Evolutionary conservation across 2,329 filamentous ascomycete species (phyloP), one percentile per base, ranked within the genome.

Genomic region (Emericellopsis atlantica): DNA sequence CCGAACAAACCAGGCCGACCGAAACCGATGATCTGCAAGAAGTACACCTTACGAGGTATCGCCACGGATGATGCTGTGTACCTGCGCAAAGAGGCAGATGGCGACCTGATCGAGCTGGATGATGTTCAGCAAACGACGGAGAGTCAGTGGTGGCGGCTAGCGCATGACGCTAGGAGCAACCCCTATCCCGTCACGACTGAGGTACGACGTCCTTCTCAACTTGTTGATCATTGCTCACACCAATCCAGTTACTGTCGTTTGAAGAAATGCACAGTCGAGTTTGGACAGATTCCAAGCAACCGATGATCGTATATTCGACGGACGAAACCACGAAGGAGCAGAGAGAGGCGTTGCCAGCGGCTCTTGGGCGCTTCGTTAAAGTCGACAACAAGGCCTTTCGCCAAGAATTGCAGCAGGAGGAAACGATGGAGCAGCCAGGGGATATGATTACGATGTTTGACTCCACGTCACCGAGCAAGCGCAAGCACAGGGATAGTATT

Each of bases 301-400:
- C 67, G 0, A 49, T 74, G 15, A 49, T 77, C 4, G 55, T 77
- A 5, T 77, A 76, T 48, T 72, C 73, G 18, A 70, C 69, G 4
- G 69, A 75, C 44, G 54, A 58, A 22, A 69, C 71, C 21, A 51
- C 74, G 43, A 46, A 57, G 11, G 46, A 49, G 16, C 50, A 57
- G 4, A 52, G 43, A 10, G 47, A 53, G 4, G 54, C 62, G 10
- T 52, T 75, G 14, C 58, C 70, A 34, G 49, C 58, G 12, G 45
- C 51, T 2, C 46, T 60, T 9, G 55, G 70, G 53, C 60, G 62
- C 26, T 76, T 76, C 49, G 59, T 69, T 5, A 62, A 60, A 32
- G 61, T 60, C 32, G 72, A 76, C 39, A 76, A 76, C 46, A 64
- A 64, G 42, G 58, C 60, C 2, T 76, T 76, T 51, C 61, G 62